These are phyloP conservation scores for Verticillium nonalfalfae DNA, from an alignment of 2,329 filamentous ascomycete genomes.

Conservation along the genomic window DNA sequence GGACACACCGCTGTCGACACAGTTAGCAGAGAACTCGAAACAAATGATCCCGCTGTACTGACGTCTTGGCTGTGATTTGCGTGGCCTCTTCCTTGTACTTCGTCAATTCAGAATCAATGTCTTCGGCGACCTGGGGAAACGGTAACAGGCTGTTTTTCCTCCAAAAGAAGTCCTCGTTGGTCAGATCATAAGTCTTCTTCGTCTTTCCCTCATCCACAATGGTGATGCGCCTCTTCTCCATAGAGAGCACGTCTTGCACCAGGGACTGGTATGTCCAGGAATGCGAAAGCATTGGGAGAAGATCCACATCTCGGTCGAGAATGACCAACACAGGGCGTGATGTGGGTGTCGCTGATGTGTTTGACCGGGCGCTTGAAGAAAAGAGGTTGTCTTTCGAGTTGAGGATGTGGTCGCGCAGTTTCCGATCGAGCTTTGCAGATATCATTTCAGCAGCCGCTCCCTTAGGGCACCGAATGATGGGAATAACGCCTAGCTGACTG, in stretches of 20 bases:
- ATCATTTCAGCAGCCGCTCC: conserved; percentile 92
- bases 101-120: conserved; percentile 88
- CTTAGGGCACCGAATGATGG: conserved; percentile 91
- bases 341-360: conserved; percentile 54
- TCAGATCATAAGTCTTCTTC: conserved; percentile 88
- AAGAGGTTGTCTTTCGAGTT: conserved; percentile 99
- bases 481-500: conserved; percentile 63
- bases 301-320: conserved; percentile 89
- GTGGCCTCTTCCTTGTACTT: conserved; percentile 94
- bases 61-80: conserved; percentile 87
- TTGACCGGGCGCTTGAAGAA: conserved; percentile 55
- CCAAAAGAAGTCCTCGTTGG: conserved; percentile 93
- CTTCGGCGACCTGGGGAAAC: conserved; percentile 93
- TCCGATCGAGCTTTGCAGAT: conserved; percentile 86
- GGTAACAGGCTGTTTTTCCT: conserved; percentile 82
- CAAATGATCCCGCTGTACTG: background rate
- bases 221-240: conserved; percentile 82
- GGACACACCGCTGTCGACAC: conserved; percentile 56
- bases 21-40: background rate
- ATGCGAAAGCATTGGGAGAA: conserved; percentile 98
- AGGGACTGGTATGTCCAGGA: conserved; percentile 78
- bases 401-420: conserved; percentile 90
- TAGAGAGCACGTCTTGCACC: conserved; percentile 57
- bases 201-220: conserved; percentile 75
- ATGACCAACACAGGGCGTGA: conserved; percentile 87